Evolutionary conservation across 306 rosid genomes (phyloP).

Genomic region (Glycine soja): DNA sequence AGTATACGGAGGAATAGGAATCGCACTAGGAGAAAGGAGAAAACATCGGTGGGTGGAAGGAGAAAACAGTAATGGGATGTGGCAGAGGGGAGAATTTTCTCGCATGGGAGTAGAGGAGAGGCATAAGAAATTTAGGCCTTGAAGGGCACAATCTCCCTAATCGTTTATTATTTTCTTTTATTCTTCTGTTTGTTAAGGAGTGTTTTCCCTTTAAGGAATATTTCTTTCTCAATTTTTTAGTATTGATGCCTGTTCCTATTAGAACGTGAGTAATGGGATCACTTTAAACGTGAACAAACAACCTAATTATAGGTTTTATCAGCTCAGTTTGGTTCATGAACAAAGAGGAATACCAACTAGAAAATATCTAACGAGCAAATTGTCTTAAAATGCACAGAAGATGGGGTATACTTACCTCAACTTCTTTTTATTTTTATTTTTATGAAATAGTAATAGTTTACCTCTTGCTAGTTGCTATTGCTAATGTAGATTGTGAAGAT

Average conservation of each 20-base stretch:
- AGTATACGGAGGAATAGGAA: background rate
- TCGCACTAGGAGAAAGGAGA: too few species aligned
- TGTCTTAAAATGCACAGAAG: background rate
- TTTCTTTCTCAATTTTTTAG: background rate
- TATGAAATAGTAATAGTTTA: too few species aligned
- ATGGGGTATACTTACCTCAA: slow-evolving; percentile 1
- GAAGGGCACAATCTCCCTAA: background rate
- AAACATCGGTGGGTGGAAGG: too few species aligned
- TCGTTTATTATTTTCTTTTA: background rate
- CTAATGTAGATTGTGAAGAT: background rate
- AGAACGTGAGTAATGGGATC: too few species aligned
- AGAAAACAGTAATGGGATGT: too few species aligned
- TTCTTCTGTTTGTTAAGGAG: background rate
- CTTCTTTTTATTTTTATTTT: background rate
- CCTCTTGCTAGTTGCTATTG: too few species aligned
- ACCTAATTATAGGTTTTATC: background rate
- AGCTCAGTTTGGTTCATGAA: background rate
- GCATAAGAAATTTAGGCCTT: background rate
- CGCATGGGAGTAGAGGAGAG: too few species aligned
- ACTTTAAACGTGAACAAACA: too few species aligned
- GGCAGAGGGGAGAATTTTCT: too few species aligned
- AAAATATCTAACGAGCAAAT: background rate
- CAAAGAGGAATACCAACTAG: background rate
- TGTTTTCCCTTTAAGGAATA: background rate
- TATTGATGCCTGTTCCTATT: too few species aligned